A percentile compares a stretch with the other conserved stretches of the same genome.
These are phyloP conservation scores for Haplographium delicatum DNA, from an alignment of 495 filamentous ascomycete genomes.

Conservation along the genomic window DNA sequence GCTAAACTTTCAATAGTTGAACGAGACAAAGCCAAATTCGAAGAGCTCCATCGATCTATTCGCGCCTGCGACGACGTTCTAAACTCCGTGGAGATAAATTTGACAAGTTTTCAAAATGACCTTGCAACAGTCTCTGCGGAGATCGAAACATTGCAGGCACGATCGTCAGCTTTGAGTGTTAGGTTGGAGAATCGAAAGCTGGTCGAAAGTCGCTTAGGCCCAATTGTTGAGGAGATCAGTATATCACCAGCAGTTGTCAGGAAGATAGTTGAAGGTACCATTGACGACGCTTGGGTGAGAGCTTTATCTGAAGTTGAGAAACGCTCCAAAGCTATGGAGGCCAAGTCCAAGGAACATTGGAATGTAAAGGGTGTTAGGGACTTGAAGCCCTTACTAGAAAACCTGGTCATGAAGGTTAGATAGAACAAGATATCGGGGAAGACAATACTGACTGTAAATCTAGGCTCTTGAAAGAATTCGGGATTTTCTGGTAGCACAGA, in stretches of 20 bases:
- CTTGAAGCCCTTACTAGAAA: constrained; percentile 75
- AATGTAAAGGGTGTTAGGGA: constrained; percentile 74
- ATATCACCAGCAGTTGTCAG: constrained; percentile 76
- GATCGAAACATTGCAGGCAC: constrained; percentile 86
- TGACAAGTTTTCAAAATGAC: constrained; percentile 89
- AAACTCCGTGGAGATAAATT: constrained; percentile 83
- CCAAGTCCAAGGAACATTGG: constrained; percentile 50
- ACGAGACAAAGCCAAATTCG: constrained; percentile 79
- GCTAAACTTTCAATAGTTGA: constrained; percentile 51
- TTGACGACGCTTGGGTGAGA: constrained; percentile 87
- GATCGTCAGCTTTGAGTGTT: constrained; percentile 78
- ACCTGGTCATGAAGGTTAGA: constrained; percentile 73
- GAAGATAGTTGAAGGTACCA: constrained; percentile 78
- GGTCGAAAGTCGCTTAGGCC: constrained; percentile 83
- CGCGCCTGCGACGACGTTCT: constrained; percentile 88
- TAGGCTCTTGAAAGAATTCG: constrained; percentile 89
- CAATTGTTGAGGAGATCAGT: constrained; percentile 86
- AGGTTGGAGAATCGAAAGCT: constrained; percentile 82
- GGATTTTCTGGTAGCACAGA: constrained; percentile 88
- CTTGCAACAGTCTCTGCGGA: constrained; percentile 87
- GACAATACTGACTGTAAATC: constrained; percentile 13
- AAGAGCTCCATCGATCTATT: constrained; percentile 88
- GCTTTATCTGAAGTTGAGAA: constrained; percentile 80
- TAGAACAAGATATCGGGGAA: background rate
- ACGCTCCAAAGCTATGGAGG: constrained; percentile 65